Evolutionary conservation across 495 filamentous ascomycete genomes (phyloP).

Genomic region (Podospora pseudocomata): DNA sequence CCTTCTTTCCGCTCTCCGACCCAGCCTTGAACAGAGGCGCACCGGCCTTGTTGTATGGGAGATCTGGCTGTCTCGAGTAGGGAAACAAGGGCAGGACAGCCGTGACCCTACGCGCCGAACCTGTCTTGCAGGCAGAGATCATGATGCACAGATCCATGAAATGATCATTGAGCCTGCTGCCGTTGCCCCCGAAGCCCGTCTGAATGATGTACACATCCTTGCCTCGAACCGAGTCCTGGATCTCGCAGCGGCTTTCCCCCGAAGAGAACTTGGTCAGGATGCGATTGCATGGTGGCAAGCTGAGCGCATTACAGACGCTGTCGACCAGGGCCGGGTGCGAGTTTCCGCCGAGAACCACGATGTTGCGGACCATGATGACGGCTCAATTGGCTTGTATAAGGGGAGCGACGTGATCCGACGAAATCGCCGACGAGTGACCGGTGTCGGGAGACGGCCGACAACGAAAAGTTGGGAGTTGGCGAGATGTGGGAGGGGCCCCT

Average conservation of each 20-base stretch:
- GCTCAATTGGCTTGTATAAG: constrained; percentile 32
- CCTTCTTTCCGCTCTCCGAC: constrained; percentile 50
- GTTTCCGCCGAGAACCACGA: constrained; percentile 90
- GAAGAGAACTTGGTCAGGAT: constrained; percentile 90
- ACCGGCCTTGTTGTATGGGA: constrained; percentile 93
- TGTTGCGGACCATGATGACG: constrained; percentile 85
- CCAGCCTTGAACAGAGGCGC: constrained; percentile 76
- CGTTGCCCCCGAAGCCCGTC: constrained; percentile 56
- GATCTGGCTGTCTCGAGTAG: constrained; percentile 89
- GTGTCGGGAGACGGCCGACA: constrained; percentile 17
- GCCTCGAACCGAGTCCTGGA: constrained; percentile 90
- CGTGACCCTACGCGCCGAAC: constrained; percentile 86
- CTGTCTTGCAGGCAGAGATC: constrained; percentile 96
- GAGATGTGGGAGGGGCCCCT: constrained; percentile 14
- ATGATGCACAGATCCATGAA: constrained; percentile 94
- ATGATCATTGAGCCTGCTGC: constrained; percentile 71
- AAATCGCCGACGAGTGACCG: constrained; percentile 5
- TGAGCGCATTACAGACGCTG: constrained; percentile 81
- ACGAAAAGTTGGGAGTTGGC: constrained; percentile 11
- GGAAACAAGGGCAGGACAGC: constrained; percentile 94
- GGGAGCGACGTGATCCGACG: constrained; percentile 15
- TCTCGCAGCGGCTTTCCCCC: constrained; percentile 91
- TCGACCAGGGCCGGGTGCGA: constrained; percentile 88
- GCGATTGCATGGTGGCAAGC: constrained; percentile 77
- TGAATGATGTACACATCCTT: constrained; percentile 99